A percentile compares a stretch with the other conserved stretches of the same genome.
These are phyloP conservation scores for Carex sylvatica DNA, from an alignment of 202 grass and related monocot species.

Conservation along the genomic window DNA sequence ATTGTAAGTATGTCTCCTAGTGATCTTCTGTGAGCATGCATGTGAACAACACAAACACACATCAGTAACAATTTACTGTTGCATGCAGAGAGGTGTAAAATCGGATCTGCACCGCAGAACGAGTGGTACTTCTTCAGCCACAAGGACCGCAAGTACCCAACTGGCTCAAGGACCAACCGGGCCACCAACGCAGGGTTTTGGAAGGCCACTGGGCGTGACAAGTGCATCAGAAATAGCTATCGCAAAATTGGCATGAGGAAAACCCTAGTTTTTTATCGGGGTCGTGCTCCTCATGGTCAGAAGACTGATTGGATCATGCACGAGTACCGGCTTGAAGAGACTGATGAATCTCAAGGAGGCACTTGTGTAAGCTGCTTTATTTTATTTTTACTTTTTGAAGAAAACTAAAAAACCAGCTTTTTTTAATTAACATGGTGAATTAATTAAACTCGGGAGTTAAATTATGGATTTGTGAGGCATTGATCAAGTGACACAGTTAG, in stretches of 20 bases:
- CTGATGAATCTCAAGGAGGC: constrained; percentile 45
- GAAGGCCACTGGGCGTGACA: constrained; percentile 96
- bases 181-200: constrained; percentile 89
- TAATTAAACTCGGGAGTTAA: neutral
- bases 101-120: constrained; percentile 82
- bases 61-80: neutral
- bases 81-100: constrained; percentile 71
- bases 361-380: constrained; percentile 50
- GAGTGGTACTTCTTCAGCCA: constrained; percentile 66
- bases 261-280: constrained; percentile 97
- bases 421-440: too few relatives aligned
- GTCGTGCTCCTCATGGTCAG: constrained; percentile 86
- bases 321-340: constrained; percentile 53
- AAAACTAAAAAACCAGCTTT: neutral
- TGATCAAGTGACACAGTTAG: neutral
- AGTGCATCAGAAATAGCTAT: constrained; percentile 98
- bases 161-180: constrained; percentile 87
- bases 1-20: neutral
- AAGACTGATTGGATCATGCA: constrained; percentile 67
- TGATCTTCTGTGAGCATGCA: neutral
- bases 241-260: constrained; percentile 96
- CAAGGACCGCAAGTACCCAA: constrained; percentile 60
- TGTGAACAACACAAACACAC: neutral
- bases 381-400: neutral
- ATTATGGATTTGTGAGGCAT: neutral